Base-by-base conservation (phyloP, 2,329 filamentous ascomycete species). In the Fusarium sp. region DNA sequence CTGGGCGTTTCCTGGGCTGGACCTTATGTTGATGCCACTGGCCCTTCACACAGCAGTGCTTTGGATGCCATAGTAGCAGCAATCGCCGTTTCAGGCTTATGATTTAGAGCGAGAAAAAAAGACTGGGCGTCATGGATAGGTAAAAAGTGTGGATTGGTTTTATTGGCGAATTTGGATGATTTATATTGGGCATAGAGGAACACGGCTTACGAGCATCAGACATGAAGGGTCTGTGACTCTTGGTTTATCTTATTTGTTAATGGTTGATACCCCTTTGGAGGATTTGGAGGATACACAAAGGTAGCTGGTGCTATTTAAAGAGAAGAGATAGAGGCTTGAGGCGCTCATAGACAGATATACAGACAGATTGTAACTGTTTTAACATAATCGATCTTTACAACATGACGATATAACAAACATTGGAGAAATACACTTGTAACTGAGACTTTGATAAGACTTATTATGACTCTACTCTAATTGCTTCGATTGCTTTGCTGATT, bases 51-150 rank as follows among this genome's bases (percentile, higher is more conserved):
- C 44, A 88, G 86, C 73, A 88, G 87, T 20, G 91, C 88, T 1
- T 78, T 93, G 77, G 91, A 93, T 78, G 86, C 84, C 35, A 79
- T 93, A 29, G 87, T 93, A 62, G 91, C 88, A 28, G 90, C 89
- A 9, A 75, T 85, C 69, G 79, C 78, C 23, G 80, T 83, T 16
- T 75, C 75, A 69, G 69, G 58, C 41, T 28, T 56, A 31, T 58
- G 33, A 50, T 39, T 56, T 52, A 44, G 28, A 52, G 42, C 24
- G 39, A 29, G 39, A 15, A 31, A 47, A 41, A 6, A 35, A 42
- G 57, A 59, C 47, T 46, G 47, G 48, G 47, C 57, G 49, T 64
- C 37, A 60, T 55, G 63, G 46, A 52, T 48, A 42, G 62, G 43
- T 39, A 33, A 39, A 66, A 48, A 63, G 41, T 28, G 57, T 58